Evolutionary conservation across 768 basidiomycete genomes (phyloP), one percentile per base, ranked within the genome.

Genomic region (Naganishia onofrii): DNA sequence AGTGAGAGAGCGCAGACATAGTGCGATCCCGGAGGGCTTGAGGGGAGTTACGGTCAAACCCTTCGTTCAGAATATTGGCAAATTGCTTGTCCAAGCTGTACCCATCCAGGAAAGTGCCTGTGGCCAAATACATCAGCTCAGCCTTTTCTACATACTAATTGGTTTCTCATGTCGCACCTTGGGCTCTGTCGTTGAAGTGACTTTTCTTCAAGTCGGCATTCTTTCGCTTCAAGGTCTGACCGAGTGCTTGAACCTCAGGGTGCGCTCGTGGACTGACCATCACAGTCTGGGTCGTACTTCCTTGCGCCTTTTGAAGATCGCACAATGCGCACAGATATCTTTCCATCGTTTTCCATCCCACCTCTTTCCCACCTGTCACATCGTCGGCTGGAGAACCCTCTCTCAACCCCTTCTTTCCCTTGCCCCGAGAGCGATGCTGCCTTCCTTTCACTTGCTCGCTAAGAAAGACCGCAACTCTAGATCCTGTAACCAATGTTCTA

Each of bases 1-100:
- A 57, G 31, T 57, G 55, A 34, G 29, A 57, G 13, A 57, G 55
- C n/a, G n/a, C 55, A n/a, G 55, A 29, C 55, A 57, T 57, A 9
- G 55, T 34, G 3, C 55, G 55, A 34, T 57, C 55, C 29, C 55
- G 28, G 17, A 57, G 32, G 29, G 31, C 55, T 8, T 57, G 29
- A 19, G 55, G 31, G 8, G 55, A 31, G 55, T 57, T 57, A 34
- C 55, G 55, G 29, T 29, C 32, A 31, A 31, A 57, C 17, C 55
- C 31, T 29, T 29, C 32, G 19, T 57, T 34, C 55, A 57, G 21
- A 34, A 57, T 57, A 12, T 34, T 57, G 7, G 29, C 55, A 21
- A 57, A 34, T 34, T 57, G 29, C 9, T n/a, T 29, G 21, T 57
- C 55, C 32, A 31, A 31, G 12, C 29, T 31, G 31, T 57, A 57